Conservation (phyloP, 2,329 filamentous ascomycete genomes). For the Aspergillus jensenii region DNA sequence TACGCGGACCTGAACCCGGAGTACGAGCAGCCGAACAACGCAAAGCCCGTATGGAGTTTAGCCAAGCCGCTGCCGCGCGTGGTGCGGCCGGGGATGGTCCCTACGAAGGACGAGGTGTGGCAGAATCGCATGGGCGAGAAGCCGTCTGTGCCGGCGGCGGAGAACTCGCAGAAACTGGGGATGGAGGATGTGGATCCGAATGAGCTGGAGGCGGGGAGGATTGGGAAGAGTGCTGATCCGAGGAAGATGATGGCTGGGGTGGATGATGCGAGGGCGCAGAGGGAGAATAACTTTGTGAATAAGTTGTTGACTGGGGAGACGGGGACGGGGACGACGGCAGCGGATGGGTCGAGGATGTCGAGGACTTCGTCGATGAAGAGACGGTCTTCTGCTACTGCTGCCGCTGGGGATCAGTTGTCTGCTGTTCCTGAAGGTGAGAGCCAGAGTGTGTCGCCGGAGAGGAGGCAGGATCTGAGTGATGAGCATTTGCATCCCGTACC, state of each 20-base stretch:
- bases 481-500: conserved; percentile 22
- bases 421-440: conserved; percentile 25
- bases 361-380: conserved; percentile 23
- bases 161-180: conserved; percentile 34
- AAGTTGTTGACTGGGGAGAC: conserved; percentile 33
- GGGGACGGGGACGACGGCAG: not conserved
- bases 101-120: conserved; percentile 42
- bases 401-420: conserved; percentile 23
- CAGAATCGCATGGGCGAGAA: conserved; percentile 24
- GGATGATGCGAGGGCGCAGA: conserved; percentile 43
- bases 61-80: conserved; percentile 56
- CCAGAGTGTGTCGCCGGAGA: conserved; percentile 4
- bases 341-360: conserved; percentile 17
- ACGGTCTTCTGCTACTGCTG: conserved; percentile 17
- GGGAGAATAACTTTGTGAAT: conserved; percentile 41
- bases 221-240: conserved; percentile 38
- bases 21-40: conserved; percentile 52
- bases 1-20: conserved; percentile 55
- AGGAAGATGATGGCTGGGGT: conserved; percentile 46
- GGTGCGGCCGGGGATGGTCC: conserved; percentile 54
- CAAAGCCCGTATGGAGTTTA: conserved; percentile 54
- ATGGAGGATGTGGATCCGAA: conserved; percentile 43
- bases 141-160: conserved; percentile 31
- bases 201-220: conserved; percentile 45
- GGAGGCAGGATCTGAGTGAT: conserved; percentile 13